Base-by-base conservation (phyloP, 2,329 filamentous ascomycete species). In the Harringtonia lauricola region DNA sequence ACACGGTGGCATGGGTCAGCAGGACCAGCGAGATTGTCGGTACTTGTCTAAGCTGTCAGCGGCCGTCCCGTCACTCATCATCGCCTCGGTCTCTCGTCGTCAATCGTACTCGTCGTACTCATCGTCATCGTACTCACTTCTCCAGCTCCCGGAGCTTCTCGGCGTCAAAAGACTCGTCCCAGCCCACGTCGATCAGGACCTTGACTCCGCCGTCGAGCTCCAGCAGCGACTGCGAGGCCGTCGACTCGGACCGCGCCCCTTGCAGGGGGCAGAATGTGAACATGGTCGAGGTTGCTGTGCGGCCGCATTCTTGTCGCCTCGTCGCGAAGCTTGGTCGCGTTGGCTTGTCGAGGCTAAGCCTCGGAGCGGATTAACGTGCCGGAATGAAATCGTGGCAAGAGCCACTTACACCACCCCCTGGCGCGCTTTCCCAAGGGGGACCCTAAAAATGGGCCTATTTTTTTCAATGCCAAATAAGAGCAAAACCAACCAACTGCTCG, bases 171-270 rank as follows among this genome's bases (percentile, higher is more conserved):
- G 76, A 76, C 60, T 94, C 87, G 59, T 96, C 89, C 92, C 92
- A 98, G 47, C 92, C 92, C 36, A 95, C 82, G 59, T 95, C 90
- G 31, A 98, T 79, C 43, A 98, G 74, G 42, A 98, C 79, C 63
- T 96, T 96, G 65, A 98, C 83, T 47, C 90, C 92, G 51, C 90
- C 90, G 67, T 98, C 92, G 44, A 98, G 83, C 68, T 96, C 90
- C 39, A 98, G 71, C 30, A 98, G 77, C n/a, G 92, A 96, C 62
- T 95, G 88, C 50, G 88, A 94, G 36, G 90, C 89, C 46, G 81
- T 72, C 38, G 87, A 92, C 52, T 84, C 78, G 41, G 86, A 89
- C 57, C 94, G 86, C 48, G 92, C 90, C 59, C 92, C 92, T 54
- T 95, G 81, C 46, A 98, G 72, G 38, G 92, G 81, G 57, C 85